Percentiles rank a stretch among this genome's conserved stretches.
Evolutionary conservation across 768 basidiomycete species (phyloP).

Genomic region (Dictyophora rubrovolvata): DNA sequence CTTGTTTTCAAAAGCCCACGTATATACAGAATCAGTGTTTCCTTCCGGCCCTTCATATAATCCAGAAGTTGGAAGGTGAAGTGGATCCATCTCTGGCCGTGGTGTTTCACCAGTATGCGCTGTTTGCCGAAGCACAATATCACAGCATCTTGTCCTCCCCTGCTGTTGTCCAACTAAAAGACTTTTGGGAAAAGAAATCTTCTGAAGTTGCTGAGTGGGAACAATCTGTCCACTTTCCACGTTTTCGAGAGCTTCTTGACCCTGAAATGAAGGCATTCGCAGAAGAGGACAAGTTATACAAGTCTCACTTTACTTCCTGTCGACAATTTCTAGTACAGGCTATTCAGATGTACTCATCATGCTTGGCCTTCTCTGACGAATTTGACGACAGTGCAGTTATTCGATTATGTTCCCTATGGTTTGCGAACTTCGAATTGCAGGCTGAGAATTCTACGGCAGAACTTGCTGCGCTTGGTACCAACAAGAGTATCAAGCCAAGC

Average conservation of each 20-base stretch:
- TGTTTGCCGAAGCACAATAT: conserved; percentile 85
- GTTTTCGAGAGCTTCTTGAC: conserved; percentile 33
- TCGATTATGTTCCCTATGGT: conserved; percentile 85
- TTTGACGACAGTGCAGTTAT: conserved; percentile 73
- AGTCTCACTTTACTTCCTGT: conserved; percentile 33
- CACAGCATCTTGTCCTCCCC: conserved; percentile 58
- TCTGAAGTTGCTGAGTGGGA: conserved; percentile 41
- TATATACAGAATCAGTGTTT: conserved; percentile 68
- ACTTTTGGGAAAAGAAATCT: conserved; percentile 63
- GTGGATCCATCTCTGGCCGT: conserved; percentile 31
- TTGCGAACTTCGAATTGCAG: conserved; percentile 56
- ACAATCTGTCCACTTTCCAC: conserved; percentile 22
- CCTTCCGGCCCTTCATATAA: conserved; percentile 39
- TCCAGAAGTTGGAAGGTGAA: conserved; percentile 13
- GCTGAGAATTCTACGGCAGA: background rate
- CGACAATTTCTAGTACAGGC: conserved; percentile 63
- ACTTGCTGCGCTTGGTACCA: background rate
- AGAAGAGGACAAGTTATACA: conserved; percentile 40
- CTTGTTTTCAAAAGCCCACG: conserved; percentile 68
- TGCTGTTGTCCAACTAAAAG: conserved; percentile 56
- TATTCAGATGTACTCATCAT: conserved; percentile 76
- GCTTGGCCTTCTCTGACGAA: conserved; percentile 55
- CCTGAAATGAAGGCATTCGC: conserved; percentile 22
- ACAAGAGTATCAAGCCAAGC: conserved; percentile 26
- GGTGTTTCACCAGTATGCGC: conserved; percentile 74